Base-by-base conservation (phyloP, 2,329 filamentous ascomycete genomes). In the Fusarium subglutinans region DNA sequence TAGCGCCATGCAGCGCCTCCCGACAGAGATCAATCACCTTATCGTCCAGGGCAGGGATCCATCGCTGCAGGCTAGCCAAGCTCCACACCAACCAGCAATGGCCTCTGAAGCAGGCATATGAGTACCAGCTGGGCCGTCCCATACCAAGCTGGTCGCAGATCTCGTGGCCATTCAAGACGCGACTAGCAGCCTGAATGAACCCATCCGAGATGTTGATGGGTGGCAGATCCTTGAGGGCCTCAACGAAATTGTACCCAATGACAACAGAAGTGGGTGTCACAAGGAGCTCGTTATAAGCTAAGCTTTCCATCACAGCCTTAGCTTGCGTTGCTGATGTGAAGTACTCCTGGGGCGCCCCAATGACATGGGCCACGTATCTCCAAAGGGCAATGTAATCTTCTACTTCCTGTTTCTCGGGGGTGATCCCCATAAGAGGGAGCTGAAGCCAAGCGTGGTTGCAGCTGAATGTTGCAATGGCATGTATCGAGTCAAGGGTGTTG, bases 401-500 rank as follows among this genome's bases (percentile, higher is more conserved):
- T 3, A 87, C 87, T 72, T 93, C 91, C 66, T 89, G 87, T 41
- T 86, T 72, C 3, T 84, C 84, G 14, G 90, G 83, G 68, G 85
- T 89, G 45, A 93, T 87, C 1, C 91, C 91, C 81, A 92, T 90
- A 4, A 88, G 85, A 0, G 91, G 91, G 5, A 93, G 84, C 51
- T 87, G 87, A 2, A 91, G 78, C 86, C 87, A 93, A 70, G 92
- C 86, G 35, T 92, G 82, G 1, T 87, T 87, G 26, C 87, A 87
- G n/a, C 87, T 90, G 76, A 93, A 93, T 0, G 89, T 90, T 13
- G 85, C 84, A 67, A 93, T 90, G 1, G 91, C 92, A 9, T 85
- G 89, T 41, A 92, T 89, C 47, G 86, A 89, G 77, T 93, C 91
- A 1, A 93, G 83, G 41, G 90, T 88, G 70, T 91, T 93, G 76